Evolutionary conservation across 2,329 filamentous ascomycete species (phyloP).

Genomic region (Apiospora sp.): DNA sequence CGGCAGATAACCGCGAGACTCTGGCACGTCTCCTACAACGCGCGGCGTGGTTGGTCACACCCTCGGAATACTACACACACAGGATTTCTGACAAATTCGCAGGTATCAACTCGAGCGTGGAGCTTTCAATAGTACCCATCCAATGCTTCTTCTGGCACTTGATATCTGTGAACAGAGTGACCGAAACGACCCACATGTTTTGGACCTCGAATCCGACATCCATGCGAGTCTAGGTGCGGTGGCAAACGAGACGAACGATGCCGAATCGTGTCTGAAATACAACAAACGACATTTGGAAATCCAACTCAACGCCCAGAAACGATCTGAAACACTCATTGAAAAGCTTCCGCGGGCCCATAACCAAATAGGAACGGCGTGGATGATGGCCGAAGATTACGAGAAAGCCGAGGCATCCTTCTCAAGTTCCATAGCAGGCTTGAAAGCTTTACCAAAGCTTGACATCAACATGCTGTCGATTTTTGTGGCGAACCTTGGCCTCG

Average conservation of each 20-base stretch:
- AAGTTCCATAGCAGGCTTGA: background rate
- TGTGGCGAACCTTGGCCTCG: background rate
- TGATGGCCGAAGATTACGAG: background rate
- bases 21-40: background rate
- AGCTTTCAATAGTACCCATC: background rate
- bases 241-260: background rate
- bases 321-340: background rate
- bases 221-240: background rate
- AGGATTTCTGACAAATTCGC: background rate
- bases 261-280: background rate
- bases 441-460: background rate
- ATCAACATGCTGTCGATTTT: background rate
- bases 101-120: background rate
- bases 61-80: background rate
- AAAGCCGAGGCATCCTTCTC: background rate
- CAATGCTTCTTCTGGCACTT: background rate
- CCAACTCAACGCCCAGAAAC: background rate
- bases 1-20: background rate
- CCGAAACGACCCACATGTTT: background rate
- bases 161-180: background rate
- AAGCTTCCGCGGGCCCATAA: background rate
- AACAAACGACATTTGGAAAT: background rate
- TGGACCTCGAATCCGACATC: background rate
- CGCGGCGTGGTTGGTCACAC: background rate
- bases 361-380: background rate